These are phyloP conservation scores for Cupressus sempervirens DNA, from an alignment of 75 land plant species.

Conservation along the genomic window DNA sequence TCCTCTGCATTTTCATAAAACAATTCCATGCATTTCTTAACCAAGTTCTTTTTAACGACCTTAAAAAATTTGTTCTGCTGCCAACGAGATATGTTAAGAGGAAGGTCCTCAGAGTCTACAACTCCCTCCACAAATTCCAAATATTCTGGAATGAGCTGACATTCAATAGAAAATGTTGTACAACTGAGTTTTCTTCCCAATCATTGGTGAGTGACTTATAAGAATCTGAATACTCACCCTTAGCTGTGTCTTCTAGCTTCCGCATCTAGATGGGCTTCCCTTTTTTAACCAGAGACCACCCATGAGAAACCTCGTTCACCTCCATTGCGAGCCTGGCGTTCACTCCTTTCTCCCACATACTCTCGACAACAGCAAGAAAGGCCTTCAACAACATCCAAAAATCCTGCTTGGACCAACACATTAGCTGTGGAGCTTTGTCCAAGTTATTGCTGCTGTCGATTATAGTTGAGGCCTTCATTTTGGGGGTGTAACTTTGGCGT, in stretches of 20 bases:
- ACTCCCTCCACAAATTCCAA: constrained; percentile 21
- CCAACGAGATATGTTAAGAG: constrained; percentile 13
- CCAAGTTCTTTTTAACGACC: constrained; percentile 33
- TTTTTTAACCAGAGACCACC: constrained; percentile 56
- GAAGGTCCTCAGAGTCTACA: constrained; percentile 24
- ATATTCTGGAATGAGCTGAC: constrained; percentile 43
- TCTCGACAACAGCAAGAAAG: no score
- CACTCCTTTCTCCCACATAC: no score
- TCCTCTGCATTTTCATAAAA: constrained; percentile 30
- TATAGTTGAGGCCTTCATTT: no score
- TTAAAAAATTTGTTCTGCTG: constrained; percentile 20
- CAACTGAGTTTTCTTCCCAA: constrained; percentile 68
- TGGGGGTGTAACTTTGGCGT: no score
- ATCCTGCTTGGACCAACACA: no score
- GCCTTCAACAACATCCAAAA: no score
- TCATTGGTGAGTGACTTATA: constrained; percentile 77
- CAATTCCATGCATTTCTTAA: constrained; percentile 27
- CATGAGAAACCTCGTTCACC: constrained; percentile 37
- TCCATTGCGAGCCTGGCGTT: not conserved
- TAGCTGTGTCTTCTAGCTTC: constrained; percentile 71
- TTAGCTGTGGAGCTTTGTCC: no score
- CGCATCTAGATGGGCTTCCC: constrained; percentile 79
- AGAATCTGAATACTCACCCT: constrained; percentile 66
- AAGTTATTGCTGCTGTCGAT: no score
- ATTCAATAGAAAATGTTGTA: constrained; percentile 79